These are phyloP conservation scores for Boletus coccyginus DNA, from an alignment of 768 basidiomycete genomes.

Conservation along the genomic window DNA sequence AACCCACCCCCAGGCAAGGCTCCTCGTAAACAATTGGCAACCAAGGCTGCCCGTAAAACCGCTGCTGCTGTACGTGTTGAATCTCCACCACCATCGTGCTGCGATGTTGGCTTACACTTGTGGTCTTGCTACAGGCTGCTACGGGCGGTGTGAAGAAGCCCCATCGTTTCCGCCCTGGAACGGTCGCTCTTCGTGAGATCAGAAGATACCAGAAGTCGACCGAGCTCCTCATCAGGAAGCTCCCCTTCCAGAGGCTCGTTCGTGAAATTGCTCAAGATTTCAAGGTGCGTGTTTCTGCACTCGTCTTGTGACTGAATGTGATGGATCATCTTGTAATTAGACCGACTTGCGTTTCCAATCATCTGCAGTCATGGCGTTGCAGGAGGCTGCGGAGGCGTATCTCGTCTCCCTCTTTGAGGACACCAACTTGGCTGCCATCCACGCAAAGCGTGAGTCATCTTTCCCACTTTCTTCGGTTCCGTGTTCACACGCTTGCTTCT, in stretches of 20 bases:
- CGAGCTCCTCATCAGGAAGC: slow-evolving; percentile 98
- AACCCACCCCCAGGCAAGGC: slow-evolving; percentile 62
- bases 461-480: background rate
- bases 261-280: slow-evolving; percentile 97
- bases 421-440: slow-evolving; percentile 89
- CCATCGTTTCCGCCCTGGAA: slow-evolving; percentile 95
- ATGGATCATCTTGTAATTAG: slow-evolving; percentile 34
- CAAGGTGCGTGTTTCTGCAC: slow-evolving; percentile 55
- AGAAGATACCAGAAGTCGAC: slow-evolving; percentile 98
- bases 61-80: slow-evolving; percentile 55
- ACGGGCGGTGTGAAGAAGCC: slow-evolving; percentile 99
- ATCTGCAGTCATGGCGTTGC: slow-evolving; percentile 89
- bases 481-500: slow-evolving; percentile 11
- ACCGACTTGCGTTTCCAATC: slow-evolving; percentile 95
- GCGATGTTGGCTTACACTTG: slow-evolving; percentile 6
- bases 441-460: slow-evolving; percentile 64
- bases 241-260: slow-evolving; percentile 98
- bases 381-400: slow-evolving; percentile 91
- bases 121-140: slow-evolving; percentile 47
- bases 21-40: slow-evolving; percentile 92
- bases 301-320: background rate
- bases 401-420: slow-evolving; percentile 85
- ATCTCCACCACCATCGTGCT: background rate
- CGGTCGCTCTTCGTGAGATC: slow-evolving; percentile 99
- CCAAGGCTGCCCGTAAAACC: slow-evolving; percentile 93